These are phyloP conservation scores for Pugionium dolabratum DNA, from an alignment of 345 rosid species.

Conservation along the genomic window DNA sequence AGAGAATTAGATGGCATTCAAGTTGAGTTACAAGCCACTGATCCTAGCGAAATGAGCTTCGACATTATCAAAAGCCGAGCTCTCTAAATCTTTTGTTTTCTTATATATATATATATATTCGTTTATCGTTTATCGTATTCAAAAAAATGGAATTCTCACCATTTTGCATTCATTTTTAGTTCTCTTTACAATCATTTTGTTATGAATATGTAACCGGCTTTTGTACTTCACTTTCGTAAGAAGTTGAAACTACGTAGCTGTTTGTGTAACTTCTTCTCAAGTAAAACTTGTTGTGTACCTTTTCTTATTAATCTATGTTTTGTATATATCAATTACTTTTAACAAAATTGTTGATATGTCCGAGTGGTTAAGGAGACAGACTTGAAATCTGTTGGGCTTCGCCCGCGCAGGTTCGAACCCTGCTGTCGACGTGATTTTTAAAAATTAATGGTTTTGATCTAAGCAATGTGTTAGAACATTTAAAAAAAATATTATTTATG, in stretches of 20 bases:
- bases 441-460: background rate
- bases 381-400: slow-evolving; percentile 83
- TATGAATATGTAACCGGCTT: background rate
- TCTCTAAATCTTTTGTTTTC: slow-evolving; percentile 21
- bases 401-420: slow-evolving; percentile 92
- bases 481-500: no score
- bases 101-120: no score
- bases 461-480: background rate
- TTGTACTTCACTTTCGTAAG: slow-evolving; percentile 1
- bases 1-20: slow-evolving; percentile 76
- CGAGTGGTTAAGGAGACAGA: slow-evolving; percentile 99
- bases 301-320: background rate
- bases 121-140: no score
- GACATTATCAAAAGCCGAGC: slow-evolving; percentile 62
- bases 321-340: background rate
- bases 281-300: background rate
- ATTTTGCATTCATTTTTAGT: slow-evolving; percentile 6
- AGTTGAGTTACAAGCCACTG: slow-evolving; percentile 73
- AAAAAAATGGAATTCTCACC: background rate
- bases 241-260: slow-evolving; percentile 10
- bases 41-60: slow-evolving; percentile 77
- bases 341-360: slow-evolving; percentile 60
- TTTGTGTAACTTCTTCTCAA: slow-evolving; percentile 1
- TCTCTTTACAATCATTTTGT: background rate
- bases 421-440: slow-evolving; percentile 59